Evolutionary conservation across 2,329 filamentous ascomycete species (phyloP), one percentile per base, ranked within the genome.

Genomic region (Phialophora expanda): DNA sequence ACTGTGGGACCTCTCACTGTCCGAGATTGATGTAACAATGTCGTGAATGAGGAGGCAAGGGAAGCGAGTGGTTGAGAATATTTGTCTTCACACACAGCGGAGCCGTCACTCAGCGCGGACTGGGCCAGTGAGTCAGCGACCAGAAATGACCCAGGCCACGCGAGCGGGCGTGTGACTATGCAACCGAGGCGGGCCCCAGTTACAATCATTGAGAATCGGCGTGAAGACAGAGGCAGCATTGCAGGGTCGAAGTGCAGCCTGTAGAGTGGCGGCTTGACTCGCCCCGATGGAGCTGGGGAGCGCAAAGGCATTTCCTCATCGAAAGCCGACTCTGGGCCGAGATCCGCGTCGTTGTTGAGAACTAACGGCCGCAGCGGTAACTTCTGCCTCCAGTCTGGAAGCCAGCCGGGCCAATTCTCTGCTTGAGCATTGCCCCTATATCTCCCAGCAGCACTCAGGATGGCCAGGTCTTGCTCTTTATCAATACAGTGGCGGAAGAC

Each of bases 321-420:
- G 51, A 68, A 68, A n/a, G 66, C 62, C 3, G 62, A 17, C 30
- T 65, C 66, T 17, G 66, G 55, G 4, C 62, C 66, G 12, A 68
- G 59, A 7, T 56, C 55, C 20, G 59, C 34, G 32, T 44, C 46
- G 26, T 59, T 54, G 8, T 51, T 56, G 14, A 68, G 57, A n/a
- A 66, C 34, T 54, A 68, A 44, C 2, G 66, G 66, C 11, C 66
- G 60, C 24, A 68, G 46, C 41, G 66, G 66, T 12, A 66, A 50
- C n/a, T 64, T 57, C 51, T 66, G 64, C 26, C 66, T 59, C 66
- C 66, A 68, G 30, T 68, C 66, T 4, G 66, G 64, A 17, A 68
- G 46, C 66, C 66, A 68, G 20, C 53, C 48, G 14, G 66, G 64
- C 66, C 66, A 68, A 4, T 41, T 53, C 2, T 4, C 41, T 14